These are phyloP conservation scores for Fusarium pseudoanthophilum DNA, from an alignment of 2,329 filamentous ascomycete genomes.

Conservation along the genomic window DNA sequence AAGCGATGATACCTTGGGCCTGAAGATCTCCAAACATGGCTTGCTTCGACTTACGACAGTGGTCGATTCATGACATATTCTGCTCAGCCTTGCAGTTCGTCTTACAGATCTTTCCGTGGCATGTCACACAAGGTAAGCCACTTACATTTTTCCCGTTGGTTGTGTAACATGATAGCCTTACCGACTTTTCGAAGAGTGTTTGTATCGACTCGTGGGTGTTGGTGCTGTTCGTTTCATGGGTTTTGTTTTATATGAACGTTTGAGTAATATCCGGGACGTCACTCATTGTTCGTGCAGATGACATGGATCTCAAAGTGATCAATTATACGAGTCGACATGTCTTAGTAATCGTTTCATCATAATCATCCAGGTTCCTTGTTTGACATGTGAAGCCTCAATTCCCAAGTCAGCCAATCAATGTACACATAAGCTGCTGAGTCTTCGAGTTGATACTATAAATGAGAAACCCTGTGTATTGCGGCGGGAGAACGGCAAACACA, in stretches of 20 bases:
- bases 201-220: neutral
- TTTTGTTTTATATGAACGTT: neutral
- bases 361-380: neutral
- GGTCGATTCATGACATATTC: neutral
- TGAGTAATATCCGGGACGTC: neutral
- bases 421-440: neutral
- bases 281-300: neutral
- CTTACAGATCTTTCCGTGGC: neutral
- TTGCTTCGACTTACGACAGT: neutral
- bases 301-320: neutral
- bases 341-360: neutral
- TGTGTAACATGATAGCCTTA: neutral
- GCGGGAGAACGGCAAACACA: neutral
- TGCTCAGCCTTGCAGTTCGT: constrained; percentile 16
- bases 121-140: neutral
- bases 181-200: neutral
- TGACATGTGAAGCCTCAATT: neutral
- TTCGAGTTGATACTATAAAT: neutral
- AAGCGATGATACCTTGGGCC: neutral
- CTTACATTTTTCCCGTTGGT: neutral
- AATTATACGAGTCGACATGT: neutral
- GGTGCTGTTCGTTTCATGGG: neutral
- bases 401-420: neutral
- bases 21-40: neutral
- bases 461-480: neutral